Percentiles rank a stretch among this genome's conserved stretches.
Conservation (phyloP, 352 stramenopile species). For the Sclerospora graminicola region DNA sequence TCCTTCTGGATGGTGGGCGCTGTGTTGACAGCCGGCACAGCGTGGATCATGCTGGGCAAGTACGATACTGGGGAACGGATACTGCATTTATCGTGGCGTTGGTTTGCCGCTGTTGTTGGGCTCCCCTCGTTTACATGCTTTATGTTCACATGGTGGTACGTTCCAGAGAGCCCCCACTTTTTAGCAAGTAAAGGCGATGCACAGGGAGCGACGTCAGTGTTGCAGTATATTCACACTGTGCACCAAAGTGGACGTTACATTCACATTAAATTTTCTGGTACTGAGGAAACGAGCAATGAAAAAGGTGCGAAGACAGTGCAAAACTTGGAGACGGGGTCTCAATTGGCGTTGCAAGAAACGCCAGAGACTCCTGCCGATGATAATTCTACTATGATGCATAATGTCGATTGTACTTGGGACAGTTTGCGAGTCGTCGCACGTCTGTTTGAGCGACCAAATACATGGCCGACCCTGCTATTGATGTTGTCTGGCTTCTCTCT, state of each 20-base stretch:
- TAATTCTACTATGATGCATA: constrained; percentile 1
- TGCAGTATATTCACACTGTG: constrained; percentile 51
- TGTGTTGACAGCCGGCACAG: constrained; percentile 64
- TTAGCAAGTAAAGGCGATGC: constrained; percentile 54
- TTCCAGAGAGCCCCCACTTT: constrained; percentile 81
- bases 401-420: constrained; percentile 48
- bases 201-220: constrained; percentile 34
- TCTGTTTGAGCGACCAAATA: constrained; percentile 38
- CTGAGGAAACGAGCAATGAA: constrained; percentile 28
- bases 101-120: constrained; percentile 67
- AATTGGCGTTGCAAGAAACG: constrained; percentile 1
- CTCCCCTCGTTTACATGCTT: constrained; percentile 66
- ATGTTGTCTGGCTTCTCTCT: constrained; percentile 63
- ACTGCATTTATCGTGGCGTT: constrained; percentile 68
- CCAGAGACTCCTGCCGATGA: not conserved
- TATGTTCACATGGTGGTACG: constrained; percentile 43
- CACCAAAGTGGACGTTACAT: constrained; percentile 38
- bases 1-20: constrained; percentile 89
- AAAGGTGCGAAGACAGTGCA: constrained; percentile 6
- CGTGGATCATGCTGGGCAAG: constrained; percentile 82
- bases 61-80: constrained; percentile 44
- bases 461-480: constrained; percentile 41
- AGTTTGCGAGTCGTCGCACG: constrained; percentile 30
- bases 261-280: constrained; percentile 60
- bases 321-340: constrained; percentile 7